Conservation (phyloP, 176 grass and related monocot genomes). For the Zoysia pacifica region DNA sequence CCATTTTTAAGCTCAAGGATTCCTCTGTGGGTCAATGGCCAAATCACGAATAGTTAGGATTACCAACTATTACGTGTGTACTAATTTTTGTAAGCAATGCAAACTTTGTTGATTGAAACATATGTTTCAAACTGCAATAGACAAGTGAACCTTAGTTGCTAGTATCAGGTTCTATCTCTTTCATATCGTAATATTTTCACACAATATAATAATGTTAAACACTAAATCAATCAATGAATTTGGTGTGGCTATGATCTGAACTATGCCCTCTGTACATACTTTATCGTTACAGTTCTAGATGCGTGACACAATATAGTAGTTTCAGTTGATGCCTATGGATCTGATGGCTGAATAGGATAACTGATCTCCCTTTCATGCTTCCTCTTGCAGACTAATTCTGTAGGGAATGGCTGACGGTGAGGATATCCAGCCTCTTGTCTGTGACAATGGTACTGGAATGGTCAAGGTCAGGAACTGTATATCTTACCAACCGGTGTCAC, state of each 20-base stretch:
- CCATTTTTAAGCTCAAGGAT: neutral
- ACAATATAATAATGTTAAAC: neutral
- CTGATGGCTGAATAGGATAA: neutral
- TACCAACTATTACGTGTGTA: neutral
- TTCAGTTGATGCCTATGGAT: neutral
- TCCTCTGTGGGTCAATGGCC: neutral
- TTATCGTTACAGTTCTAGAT: neutral
- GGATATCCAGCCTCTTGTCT: slow-evolving; percentile 53
- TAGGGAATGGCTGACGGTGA: slow-evolving; percentile 47
- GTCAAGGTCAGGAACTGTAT: slow-evolving; percentile 32
- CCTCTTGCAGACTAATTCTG: slow-evolving; percentile 12
- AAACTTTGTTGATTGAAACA: neutral
- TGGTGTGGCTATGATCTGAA: neutral
- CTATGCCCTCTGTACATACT: neutral
- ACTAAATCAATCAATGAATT: neutral
- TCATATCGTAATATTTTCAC: neutral
- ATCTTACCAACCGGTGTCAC: neutral
- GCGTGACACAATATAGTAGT: neutral
- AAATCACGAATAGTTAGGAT: neutral
- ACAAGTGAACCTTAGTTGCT: neutral
- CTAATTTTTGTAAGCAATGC: neutral
- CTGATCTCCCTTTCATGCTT: neutral
- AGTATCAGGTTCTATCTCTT: neutral
- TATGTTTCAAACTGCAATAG: neutral
- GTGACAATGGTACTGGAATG: slow-evolving; percentile 54